phyloP scores from a whole-genome alignment of 176 grass and related monocot genomes.

The Areca catechu region DNA sequence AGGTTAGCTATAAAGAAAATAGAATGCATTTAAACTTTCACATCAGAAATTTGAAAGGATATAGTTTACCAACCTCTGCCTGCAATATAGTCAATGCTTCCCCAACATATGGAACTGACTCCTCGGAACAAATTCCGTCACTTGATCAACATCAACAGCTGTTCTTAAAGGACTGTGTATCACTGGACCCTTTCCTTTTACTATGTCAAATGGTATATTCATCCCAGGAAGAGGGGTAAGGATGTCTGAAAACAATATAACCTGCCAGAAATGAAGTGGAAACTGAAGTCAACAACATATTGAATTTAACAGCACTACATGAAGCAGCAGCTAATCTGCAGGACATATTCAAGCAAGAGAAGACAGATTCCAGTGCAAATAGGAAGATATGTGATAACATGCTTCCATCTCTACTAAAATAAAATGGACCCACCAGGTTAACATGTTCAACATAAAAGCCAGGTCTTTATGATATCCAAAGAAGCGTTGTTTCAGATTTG shows the following conservation, averaged over 20 bases:
- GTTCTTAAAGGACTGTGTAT: conserved; percentile 85
- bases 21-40: no score
- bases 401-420: no score
- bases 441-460: no score
- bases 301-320: not conserved
- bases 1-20: no score
- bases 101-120: conserved; percentile 89
- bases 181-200: conserved; percentile 95
- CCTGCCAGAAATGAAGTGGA: conserved; percentile 23
- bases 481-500: no score
- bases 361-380: no score
- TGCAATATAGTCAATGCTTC: conserved; percentile 77
- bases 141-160: conserved; percentile 72
- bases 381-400: no score
- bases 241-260: conserved; percentile 96
- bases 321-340: no score
- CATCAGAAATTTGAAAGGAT: not conserved
- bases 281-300: not conserved
- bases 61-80: conserved; percentile 48
- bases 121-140: conserved; percentile 90
- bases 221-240: conserved; percentile 97
- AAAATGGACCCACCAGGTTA: no score
- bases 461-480: no score
- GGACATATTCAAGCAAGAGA: no score
- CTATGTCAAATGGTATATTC: conserved; percentile 99